phyloP scores from a whole-genome alignment of 1,284 basidiomycete species.

The Melampsora medusae region DNA sequence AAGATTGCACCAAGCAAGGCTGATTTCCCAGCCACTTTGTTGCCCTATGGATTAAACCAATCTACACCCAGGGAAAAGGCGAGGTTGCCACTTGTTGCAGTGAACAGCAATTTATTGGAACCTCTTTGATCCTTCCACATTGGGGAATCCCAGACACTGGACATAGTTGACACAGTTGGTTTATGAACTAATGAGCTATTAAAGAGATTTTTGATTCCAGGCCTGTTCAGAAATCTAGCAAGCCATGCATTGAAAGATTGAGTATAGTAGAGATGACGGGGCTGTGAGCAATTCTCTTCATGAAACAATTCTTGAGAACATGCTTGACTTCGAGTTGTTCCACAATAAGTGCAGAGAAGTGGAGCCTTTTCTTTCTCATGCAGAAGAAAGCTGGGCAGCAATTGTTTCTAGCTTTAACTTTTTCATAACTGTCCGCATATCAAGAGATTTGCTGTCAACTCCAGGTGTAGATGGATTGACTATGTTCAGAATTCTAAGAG shows the following conservation, averaged over 20 bases:
- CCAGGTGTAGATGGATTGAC: no score
- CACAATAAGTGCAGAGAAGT: neutral
- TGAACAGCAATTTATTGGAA: no score
- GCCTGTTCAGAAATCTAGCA: neutral
- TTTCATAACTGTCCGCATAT: constrained; percentile 21
- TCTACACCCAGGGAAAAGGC: neutral
- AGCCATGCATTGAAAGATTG: neutral
- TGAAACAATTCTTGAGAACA: no score
- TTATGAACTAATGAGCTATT: no score
- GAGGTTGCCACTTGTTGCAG: neutral
- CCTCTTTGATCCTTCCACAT: no score
- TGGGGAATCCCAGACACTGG: no score
- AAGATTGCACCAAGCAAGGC: neutral
- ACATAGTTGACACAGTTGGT: no score
- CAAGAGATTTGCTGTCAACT: neutral
- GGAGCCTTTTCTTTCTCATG: constrained; percentile 10
- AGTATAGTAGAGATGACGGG: neutral
- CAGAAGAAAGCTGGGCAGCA: constrained; percentile 8
- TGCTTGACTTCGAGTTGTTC: neutral
- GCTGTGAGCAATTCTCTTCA: no score
- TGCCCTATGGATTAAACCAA: constrained; percentile 1
- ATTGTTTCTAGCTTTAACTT: neutral
- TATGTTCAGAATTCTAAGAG: no score
- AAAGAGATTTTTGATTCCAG: no score
- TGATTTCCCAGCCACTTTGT: neutral